Conservation (phyloP, 768 basidiomycete species). For the Lactarius sanguifluus region DNA sequence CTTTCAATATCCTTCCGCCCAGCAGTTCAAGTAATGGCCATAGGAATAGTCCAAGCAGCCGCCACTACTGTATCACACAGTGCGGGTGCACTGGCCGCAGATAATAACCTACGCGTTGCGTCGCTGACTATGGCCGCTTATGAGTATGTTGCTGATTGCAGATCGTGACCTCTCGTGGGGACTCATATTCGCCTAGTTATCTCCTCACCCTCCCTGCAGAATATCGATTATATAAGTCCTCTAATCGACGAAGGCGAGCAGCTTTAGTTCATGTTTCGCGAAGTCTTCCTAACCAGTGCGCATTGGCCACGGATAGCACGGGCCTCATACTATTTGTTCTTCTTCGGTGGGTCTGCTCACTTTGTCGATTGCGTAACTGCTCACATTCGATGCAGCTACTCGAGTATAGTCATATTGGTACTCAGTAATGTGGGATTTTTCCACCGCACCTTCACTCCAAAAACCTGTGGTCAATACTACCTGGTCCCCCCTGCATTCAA, state of each 20-base stretch:
- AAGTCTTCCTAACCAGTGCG: neutral
- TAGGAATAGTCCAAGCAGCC: neutral
- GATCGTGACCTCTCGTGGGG: neutral
- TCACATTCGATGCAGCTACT: constrained; percentile 37
- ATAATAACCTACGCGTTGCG: constrained; percentile 27
- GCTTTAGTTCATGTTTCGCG: neutral
- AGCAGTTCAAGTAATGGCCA: neutral
- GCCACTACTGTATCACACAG: neutral
- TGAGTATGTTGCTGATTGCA: constrained; percentile 18
- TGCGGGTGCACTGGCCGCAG: neutral
- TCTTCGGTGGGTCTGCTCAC: constrained; percentile 18
- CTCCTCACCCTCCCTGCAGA: constrained; percentile 29
- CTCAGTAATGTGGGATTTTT: constrained; percentile 63
- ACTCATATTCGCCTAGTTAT: constrained; percentile 17
- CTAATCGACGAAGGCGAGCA: constrained; percentile 12
- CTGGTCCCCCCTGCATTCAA: constrained; percentile 58
- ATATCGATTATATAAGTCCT: constrained; percentile 22
- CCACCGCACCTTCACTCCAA: constrained; percentile 45
- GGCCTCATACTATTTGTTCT: constrained; percentile 25
- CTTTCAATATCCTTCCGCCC: neutral
- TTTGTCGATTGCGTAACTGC: neutral
- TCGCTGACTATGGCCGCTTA: constrained; percentile 26
- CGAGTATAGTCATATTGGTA: constrained; percentile 48
- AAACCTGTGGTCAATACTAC: constrained; percentile 50
- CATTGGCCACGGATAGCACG: constrained; percentile 8